Evolutionary conservation across 2,329 filamentous ascomycete species (phyloP).

Genomic region (Biscogniauxia mediterranea): DNA sequence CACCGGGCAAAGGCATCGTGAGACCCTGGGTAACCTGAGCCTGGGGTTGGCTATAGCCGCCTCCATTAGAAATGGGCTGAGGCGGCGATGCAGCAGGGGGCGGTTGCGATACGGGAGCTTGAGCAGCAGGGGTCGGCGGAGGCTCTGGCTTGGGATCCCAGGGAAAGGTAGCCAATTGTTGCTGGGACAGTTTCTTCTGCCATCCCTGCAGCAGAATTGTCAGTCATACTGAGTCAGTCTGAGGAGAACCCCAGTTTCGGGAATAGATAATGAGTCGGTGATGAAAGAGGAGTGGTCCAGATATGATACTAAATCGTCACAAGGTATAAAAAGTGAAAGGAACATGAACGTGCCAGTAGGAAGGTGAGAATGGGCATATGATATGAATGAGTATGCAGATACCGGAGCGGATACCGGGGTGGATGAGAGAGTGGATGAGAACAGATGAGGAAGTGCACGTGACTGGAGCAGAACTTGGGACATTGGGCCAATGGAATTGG

Average conservation of each 20-base stretch:
- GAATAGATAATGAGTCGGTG: not conserved
- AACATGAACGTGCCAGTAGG: conserved; percentile 8
- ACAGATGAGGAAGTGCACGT: conserved; percentile 24
- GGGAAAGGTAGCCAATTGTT: conserved; percentile 84
- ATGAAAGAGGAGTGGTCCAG: not conserved
- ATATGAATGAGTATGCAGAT: not conserved
- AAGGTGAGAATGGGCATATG: conserved; percentile 1
- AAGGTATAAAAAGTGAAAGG: not conserved
- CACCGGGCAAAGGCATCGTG: conserved; percentile 24
- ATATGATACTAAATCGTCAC: not conserved
- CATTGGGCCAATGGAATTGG: conserved; percentile 22
- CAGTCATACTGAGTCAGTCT: conserved; percentile 7
- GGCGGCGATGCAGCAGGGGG: conserved; percentile 21
- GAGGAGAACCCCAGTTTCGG: not conserved
- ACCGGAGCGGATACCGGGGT: no score
- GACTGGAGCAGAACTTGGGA: conserved; percentile 11
- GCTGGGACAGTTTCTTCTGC: conserved; percentile 85
- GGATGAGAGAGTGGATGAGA: conserved; percentile 4
- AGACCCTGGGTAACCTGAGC: conserved; percentile 18
- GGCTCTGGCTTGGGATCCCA: conserved; percentile 87
- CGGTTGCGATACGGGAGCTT: conserved; percentile 19
- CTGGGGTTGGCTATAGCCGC: conserved; percentile 31
- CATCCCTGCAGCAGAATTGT: conserved; percentile 66
- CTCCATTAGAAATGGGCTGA: conserved; percentile 27
- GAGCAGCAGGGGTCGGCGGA: conserved; percentile 40